phyloP scores from a whole-genome alignment of 2,329 filamentous ascomycete species.

The Tolypocladium cylindrosporum region DNA sequence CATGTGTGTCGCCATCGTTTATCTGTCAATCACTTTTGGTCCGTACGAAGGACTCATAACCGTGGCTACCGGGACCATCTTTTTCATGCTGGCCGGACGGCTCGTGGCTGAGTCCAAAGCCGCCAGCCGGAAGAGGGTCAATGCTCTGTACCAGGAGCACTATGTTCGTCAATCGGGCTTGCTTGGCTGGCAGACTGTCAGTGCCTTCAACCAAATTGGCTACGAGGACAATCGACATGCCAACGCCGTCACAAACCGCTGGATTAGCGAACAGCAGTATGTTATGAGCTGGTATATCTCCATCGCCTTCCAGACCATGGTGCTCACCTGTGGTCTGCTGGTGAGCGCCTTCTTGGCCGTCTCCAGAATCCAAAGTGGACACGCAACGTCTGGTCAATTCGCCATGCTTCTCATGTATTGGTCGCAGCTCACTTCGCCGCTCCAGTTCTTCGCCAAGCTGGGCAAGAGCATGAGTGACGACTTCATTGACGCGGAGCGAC shows the following conservation, averaged over 20 bases:
- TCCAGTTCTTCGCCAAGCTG: conserved; percentile 57
- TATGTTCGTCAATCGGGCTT: conserved; percentile 46
- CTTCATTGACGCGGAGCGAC: conserved; percentile 46
- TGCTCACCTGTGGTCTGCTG: conserved; percentile 60
- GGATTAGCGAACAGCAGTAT: conserved; percentile 26
- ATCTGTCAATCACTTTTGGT: conserved; percentile 48
- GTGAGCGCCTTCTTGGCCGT: conserved; percentile 51
- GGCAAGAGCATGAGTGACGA: conserved; percentile 46
- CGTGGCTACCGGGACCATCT: conserved; percentile 45
- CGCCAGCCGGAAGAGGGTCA: conserved; percentile 39
- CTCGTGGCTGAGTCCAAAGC: conserved; percentile 41
- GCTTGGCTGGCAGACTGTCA: conserved; percentile 49
- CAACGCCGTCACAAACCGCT: conserved; percentile 33
- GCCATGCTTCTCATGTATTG: conserved; percentile 65
- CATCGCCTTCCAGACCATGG: conserved; percentile 47
- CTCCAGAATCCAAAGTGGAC: conserved; percentile 54
- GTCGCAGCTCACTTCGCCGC: conserved; percentile 59
- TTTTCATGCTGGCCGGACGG: conserved; percentile 41
- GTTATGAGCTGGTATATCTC: conserved; percentile 37
- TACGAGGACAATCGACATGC: conserved; percentile 47
- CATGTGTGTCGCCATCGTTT: conserved; percentile 47
- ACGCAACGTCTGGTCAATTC: conserved; percentile 56
- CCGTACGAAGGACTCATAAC: conserved; percentile 55
- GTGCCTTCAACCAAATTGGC: conserved; percentile 47
- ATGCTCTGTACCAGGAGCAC: conserved; percentile 44